Evolutionary conservation across 2,329 filamentous ascomycete species (phyloP).

Genomic region (Cryphonectria nitschkei): DNA sequence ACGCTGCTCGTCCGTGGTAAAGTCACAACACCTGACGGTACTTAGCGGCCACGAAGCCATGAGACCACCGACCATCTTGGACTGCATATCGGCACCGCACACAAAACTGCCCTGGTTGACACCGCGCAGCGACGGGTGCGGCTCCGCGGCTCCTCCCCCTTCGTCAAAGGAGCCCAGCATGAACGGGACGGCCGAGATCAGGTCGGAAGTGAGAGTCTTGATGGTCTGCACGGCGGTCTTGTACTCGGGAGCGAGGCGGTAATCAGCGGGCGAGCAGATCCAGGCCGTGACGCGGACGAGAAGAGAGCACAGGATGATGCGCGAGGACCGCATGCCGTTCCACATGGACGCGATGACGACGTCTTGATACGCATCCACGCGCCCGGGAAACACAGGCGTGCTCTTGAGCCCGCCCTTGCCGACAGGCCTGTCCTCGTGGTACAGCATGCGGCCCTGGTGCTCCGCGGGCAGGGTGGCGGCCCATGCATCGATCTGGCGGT

Average conservation of each 20-base stretch:
- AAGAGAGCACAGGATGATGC: conserved; percentile 58
- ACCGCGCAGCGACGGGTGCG: neutral
- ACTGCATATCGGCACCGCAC: conserved; percentile 52
- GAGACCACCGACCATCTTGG: conserved; percentile 62
- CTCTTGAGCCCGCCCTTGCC: conserved; percentile 53
- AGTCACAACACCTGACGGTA: conserved; percentile 60
- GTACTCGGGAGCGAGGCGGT: conserved; percentile 65
- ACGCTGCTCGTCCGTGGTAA: conserved; percentile 60
- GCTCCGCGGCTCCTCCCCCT: neutral
- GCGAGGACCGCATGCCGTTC: conserved; percentile 58
- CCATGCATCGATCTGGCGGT: conserved; percentile 59
- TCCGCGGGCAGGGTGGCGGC: conserved; percentile 51
- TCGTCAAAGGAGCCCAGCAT: conserved; percentile 48
- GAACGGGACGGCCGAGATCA: conserved; percentile 63
- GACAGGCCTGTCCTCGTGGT: conserved; percentile 58
- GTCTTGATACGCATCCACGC: conserved; percentile 62
- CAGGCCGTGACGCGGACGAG: conserved; percentile 64
- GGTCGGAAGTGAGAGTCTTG: conserved; percentile 57
- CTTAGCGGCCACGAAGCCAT: conserved; percentile 64
- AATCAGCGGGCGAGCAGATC: conserved; percentile 63
- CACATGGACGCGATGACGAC: conserved; percentile 59
- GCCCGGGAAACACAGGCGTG: conserved; percentile 59
- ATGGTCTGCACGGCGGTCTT: conserved; percentile 55
- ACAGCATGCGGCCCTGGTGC: conserved; percentile 55
- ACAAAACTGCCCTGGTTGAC: conserved; percentile 57